Evolutionary conservation across 768 basidiomycete genomes (phyloP), one percentile per base, ranked within the genome.

Genomic region (Mycena belliarum): DNA sequence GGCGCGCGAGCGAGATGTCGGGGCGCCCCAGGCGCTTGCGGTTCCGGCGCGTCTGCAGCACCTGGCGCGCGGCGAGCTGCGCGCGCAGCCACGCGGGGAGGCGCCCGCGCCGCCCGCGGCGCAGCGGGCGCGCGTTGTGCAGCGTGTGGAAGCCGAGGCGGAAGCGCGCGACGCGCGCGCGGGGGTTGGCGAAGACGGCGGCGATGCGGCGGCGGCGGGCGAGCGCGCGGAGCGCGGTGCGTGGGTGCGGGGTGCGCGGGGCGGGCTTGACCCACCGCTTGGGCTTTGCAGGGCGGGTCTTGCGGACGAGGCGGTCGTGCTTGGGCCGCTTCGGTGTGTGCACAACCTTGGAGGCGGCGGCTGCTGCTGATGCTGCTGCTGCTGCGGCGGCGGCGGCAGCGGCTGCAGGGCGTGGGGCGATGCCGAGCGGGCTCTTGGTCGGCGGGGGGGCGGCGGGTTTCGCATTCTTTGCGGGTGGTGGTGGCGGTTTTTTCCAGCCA

Each of bases 1-100:
- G 87, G 1, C 72, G 73, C 41, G 74, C 73, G 10, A 79, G 67
- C 23, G 79, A 81, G 47, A 88, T 86, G 15, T 69, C 59, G 5
- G 88, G 81, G 20, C 88, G 78, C 32, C 70, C 64, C 16, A 28
- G 41, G 41, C 60, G 63, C 53, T 69, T 74, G 28, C 69, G 66
- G 21, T 67, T 69, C 47, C 71, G 65, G 18, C 74, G 68, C 9
- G 72, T 74, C 61, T 67, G 66, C 5, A 72, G 61, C 12, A 58
- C 48, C 5, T 50, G 49, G 38, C 41, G 44, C 4, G 41, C 35
- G 9, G 33, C 12, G 32, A 63, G 24, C 50, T 35, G n/a, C 3
- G 9, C 12, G 41, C 55, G 49, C 26, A 57, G 47, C 58, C 40
- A 42, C 47, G 28, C 6, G 3, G 58, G 23, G 6, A 63, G 46